Percentiles rank a stretch among this genome's conserved stretches.
Conservation (phyloP, 257 asterid genomes). For the Scutellaria baicalensis region DNA sequence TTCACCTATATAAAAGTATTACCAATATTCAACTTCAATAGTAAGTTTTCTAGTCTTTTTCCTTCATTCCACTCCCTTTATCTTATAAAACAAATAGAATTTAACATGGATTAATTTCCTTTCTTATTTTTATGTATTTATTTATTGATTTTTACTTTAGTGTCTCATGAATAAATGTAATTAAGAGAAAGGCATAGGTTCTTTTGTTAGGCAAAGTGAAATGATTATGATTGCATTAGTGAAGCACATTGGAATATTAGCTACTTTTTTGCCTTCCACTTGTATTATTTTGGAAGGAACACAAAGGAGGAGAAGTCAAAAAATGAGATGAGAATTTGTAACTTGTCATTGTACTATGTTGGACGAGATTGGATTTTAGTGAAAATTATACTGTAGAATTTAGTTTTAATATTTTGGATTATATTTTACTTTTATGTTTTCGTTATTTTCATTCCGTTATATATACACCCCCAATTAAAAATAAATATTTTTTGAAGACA, state of each 20-base stretch:
- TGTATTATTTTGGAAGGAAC: neutral
- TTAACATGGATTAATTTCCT: too few species aligned
- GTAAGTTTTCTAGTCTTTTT: too few species aligned
- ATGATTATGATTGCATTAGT: slow-evolving; percentile 20
- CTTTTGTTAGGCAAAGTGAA: slow-evolving; percentile 31
- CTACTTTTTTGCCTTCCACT: slow-evolving; percentile 24
- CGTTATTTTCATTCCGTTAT: too few species aligned
- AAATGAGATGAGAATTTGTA: neutral
- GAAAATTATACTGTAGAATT: neutral
- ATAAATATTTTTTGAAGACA: too few species aligned
- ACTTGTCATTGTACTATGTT: neutral
- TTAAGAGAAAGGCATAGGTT: neutral
- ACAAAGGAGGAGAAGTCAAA: slow-evolving; percentile 9
- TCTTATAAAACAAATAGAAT: too few species aligned
- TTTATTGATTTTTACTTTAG: neutral
- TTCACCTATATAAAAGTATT: too few species aligned
- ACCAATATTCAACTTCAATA: too few species aligned
- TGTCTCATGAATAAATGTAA: neutral
- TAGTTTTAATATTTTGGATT: neutral
- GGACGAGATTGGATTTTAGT: neutral
- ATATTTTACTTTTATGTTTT: too few species aligned
- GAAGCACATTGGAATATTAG: slow-evolving; percentile 10
- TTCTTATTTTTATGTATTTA: neutral
- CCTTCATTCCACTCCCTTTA: too few species aligned
- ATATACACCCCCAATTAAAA: too few species aligned